Percentiles rank a stretch among this genome's conserved stretches.
These are phyloP conservation scores for Boechera stricta DNA, from an alignment of 345 rosid genomes.

Conservation along the genomic window DNA sequence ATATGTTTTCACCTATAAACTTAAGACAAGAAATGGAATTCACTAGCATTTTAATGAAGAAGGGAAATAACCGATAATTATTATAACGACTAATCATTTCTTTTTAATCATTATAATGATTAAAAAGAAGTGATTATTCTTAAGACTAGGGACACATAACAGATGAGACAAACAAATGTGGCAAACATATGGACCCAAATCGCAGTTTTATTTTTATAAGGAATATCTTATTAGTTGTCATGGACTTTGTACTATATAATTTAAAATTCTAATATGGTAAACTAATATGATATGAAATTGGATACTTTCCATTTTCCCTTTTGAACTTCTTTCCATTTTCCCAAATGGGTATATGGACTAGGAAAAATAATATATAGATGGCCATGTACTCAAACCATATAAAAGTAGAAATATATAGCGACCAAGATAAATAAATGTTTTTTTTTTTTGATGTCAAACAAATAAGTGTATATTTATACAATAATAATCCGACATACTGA, in stretches of 20 bases:
- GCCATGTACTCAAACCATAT: conserved; percentile 25
- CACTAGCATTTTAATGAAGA: conserved; percentile 24
- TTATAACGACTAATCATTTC: neutral
- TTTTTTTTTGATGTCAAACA: conserved; percentile 3
- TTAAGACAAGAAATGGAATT: neutral
- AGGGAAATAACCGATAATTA: conserved; percentile 35
- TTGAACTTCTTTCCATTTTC: conserved; percentile 51
- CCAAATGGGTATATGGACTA: conserved; percentile 71
- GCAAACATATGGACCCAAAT: conserved; percentile 65
- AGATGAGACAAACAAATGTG: conserved; percentile 46
- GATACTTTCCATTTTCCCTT: conserved; percentile 55
- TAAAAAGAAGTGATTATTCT: conserved; percentile 37
- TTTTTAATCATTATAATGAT: too few species aligned
- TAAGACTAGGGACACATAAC: conserved; percentile 43
- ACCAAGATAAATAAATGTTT: conserved; percentile 1
- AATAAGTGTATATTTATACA: neutral
- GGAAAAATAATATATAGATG: conserved; percentile 39
- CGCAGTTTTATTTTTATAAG: conserved; percentile 10
- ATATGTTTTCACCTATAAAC: conserved; percentile 18
- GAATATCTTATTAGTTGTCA: conserved; percentile 32
- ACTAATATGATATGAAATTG: conserved; percentile 25
- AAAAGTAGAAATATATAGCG: neutral
- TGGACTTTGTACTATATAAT: conserved; percentile 34
- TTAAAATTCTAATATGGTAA: conserved; percentile 23
- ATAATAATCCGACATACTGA: neutral